Evolutionary conservation across 2,329 filamentous ascomycete genomes (phyloP).

Genomic region (Diplodia intermedia): DNA sequence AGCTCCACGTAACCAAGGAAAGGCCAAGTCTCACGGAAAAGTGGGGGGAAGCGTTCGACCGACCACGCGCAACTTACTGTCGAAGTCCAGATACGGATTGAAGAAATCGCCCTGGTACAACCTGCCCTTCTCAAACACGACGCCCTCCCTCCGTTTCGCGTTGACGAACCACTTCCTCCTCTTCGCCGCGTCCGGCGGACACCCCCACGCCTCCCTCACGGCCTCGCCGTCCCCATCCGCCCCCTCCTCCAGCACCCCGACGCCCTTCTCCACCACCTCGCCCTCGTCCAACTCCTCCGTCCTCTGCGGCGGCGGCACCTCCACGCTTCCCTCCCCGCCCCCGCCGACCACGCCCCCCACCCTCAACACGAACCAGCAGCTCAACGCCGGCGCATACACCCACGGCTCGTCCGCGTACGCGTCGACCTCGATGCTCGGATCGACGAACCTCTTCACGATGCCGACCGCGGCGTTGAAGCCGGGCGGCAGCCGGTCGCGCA

Average conservation of each 20-base stretch:
- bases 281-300: slow-evolving; percentile 37
- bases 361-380: slow-evolving; percentile 44
- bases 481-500: slow-evolving; percentile 47
- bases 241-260: slow-evolving; percentile 49
- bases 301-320: slow-evolving; percentile 34
- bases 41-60: background rate
- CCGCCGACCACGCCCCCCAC: slow-evolving; percentile 36
- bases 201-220: slow-evolving; percentile 41
- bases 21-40: background rate
- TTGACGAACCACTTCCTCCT: slow-evolving; percentile 53
- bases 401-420: slow-evolving; percentile 49
- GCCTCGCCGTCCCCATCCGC: slow-evolving; percentile 47
- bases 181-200: slow-evolving; percentile 52
- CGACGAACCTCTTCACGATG: slow-evolving; percentile 46
- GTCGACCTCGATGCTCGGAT: slow-evolving; percentile 47
- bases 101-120: slow-evolving; percentile 57
- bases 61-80: slow-evolving; percentile 37
- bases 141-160: slow-evolving; percentile 36
- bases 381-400: slow-evolving; percentile 47
- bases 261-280: background rate
- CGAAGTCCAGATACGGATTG: slow-evolving; percentile 58
- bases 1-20: slow-evolving; percentile 1
- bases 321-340: background rate
- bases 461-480: slow-evolving; percentile 47
- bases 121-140: slow-evolving; percentile 54